These are phyloP conservation scores for Monosporascus ibericus DNA, from an alignment of 2,329 filamentous ascomycete genomes.

Conservation along the genomic window DNA sequence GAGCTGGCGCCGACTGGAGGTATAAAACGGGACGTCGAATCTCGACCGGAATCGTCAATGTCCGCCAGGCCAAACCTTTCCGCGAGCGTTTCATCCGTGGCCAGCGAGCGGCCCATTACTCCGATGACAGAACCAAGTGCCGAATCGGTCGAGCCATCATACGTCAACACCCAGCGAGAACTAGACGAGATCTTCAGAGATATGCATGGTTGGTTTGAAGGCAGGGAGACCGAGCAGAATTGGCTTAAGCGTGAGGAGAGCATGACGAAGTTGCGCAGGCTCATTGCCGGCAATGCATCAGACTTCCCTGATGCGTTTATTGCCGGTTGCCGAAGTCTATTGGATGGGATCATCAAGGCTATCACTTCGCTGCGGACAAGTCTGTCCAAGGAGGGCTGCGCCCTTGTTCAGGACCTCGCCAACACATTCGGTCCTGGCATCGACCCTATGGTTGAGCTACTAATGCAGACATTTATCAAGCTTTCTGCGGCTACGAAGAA, in stretches of 20 bases:
- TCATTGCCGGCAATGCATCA: constrained; percentile 79
- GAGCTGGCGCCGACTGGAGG: constrained; percentile 54
- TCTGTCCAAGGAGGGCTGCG: constrained; percentile 79
- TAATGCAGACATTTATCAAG: constrained; percentile 86
- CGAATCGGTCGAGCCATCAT: constrained; percentile 71
- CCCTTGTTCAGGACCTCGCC: constrained; percentile 78
- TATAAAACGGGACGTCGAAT: constrained; percentile 29
- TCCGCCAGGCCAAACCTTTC: constrained; percentile 33
- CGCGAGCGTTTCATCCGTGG: constrained; percentile 45
- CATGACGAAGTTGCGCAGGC: constrained; percentile 66
- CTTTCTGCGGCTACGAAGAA: constrained; percentile 87
- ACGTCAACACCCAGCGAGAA: constrained; percentile 78
- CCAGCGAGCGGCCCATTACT: constrained; percentile 50
- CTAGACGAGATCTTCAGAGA: constrained; percentile 81
- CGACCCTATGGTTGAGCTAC: constrained; percentile 82
- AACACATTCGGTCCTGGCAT: constrained; percentile 68
- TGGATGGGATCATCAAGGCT: constrained; percentile 87
- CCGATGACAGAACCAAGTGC: constrained; percentile 57
- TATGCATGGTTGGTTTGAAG: constrained; percentile 79
- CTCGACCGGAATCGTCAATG: constrained; percentile 36
- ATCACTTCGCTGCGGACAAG: constrained; percentile 81
- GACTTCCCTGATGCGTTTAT: constrained; percentile 72
- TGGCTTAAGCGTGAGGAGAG: constrained; percentile 84
- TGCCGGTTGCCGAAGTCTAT: constrained; percentile 60
- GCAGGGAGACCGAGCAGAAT: constrained; percentile 83